These are phyloP conservation scores for Leucosporidium scottii DNA, from an alignment of 768 basidiomycete species.

Conservation along the genomic window DNA sequence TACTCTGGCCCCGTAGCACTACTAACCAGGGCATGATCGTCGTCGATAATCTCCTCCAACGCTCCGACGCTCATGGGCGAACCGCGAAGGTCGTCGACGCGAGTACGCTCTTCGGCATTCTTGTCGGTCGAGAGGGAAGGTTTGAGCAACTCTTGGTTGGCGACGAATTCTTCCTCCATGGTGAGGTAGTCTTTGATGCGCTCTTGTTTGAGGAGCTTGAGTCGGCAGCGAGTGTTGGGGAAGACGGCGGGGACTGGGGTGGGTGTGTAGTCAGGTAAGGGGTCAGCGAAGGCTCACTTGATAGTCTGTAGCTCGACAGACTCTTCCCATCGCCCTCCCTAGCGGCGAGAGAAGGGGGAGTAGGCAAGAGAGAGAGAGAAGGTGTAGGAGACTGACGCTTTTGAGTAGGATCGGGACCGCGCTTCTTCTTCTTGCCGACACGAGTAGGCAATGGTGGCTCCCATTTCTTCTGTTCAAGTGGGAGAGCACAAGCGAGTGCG, in stretches of 20 bases:
- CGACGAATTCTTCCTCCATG: conserved; percentile 88
- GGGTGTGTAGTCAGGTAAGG: no score
- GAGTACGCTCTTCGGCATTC: conserved; percentile 91
- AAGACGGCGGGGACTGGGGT: conserved; percentile 68
- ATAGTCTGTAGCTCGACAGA: no score
- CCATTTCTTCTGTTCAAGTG: conserved; percentile 80
- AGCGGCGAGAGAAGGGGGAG: not conserved
- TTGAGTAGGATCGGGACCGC: conserved; percentile 81
- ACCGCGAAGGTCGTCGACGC: conserved; percentile 88
- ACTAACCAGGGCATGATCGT: conserved; percentile 97
- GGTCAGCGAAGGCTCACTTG: not conserved
- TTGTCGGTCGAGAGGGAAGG: conserved; percentile 83
- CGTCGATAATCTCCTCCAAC: conserved; percentile 91
- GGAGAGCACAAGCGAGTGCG: conserved; percentile 7
- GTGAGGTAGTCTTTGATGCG: conserved; percentile 96
- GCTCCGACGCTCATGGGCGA: conserved; percentile 98
- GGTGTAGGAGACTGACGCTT: conserved; percentile 45
- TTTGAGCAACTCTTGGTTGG: conserved; percentile 83
- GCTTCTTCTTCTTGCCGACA: conserved; percentile 89
- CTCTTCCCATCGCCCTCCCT: not conserved
- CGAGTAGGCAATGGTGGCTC: conserved; percentile 95
- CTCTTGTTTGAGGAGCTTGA: conserved; percentile 92
- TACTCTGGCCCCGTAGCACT: conserved; percentile 90
- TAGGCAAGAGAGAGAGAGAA: not conserved
- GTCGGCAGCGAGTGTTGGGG: conserved; percentile 89